Evolutionary conservation across 1,139 yeast genomes (phyloP).

Genomic region (Suhomyces maxii): DNA sequence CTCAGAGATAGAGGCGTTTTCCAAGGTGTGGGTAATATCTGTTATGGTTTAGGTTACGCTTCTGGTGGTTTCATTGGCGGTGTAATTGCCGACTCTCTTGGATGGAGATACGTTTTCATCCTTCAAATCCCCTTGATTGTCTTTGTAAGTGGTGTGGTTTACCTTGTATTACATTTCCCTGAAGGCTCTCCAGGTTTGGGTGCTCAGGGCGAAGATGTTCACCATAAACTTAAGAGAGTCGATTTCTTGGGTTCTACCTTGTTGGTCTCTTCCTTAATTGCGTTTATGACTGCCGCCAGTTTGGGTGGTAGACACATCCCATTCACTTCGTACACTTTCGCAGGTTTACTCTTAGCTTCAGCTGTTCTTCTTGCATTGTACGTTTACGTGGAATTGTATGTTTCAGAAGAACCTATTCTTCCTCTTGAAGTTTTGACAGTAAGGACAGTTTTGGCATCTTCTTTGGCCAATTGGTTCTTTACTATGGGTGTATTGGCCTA

Average conservation of each 20-base stretch:
- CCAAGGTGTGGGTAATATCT: slow-evolving; percentile 61
- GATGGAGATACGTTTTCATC: slow-evolving; percentile 71
- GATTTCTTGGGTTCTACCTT: slow-evolving; percentile 73
- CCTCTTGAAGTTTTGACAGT: slow-evolving; percentile 57
- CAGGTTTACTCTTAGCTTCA: slow-evolving; percentile 24
- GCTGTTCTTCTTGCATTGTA: slow-evolving; percentile 30
- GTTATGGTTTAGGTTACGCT: slow-evolving; percentile 69
- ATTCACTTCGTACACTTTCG: slow-evolving; percentile 35
- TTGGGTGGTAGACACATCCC: slow-evolving; percentile 63
- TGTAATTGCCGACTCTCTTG: slow-evolving; percentile 62
- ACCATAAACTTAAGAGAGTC: slow-evolving; percentile 52
- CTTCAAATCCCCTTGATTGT: slow-evolving; percentile 64
- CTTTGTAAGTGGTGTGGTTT: slow-evolving; percentile 45
- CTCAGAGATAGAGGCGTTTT: slow-evolving; percentile 53
- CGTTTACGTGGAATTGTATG: slow-evolving; percentile 52
- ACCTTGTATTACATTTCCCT: slow-evolving; percentile 43
- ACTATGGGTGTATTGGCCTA: slow-evolving; percentile 57
- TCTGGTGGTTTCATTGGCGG: slow-evolving; percentile 73
- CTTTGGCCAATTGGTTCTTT: slow-evolving; percentile 66
- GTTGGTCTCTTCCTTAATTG: slow-evolving; percentile 55
- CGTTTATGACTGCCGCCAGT: slow-evolving; percentile 63
- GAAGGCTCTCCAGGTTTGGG: slow-evolving; percentile 49
- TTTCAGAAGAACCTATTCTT: slow-evolving; percentile 66
- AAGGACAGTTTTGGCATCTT: slow-evolving; percentile 62
- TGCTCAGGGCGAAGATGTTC: slow-evolving; percentile 38